phyloP scores from a whole-genome alignment of 148 eudicot species.

The Salicornia ramosissima region DNA sequence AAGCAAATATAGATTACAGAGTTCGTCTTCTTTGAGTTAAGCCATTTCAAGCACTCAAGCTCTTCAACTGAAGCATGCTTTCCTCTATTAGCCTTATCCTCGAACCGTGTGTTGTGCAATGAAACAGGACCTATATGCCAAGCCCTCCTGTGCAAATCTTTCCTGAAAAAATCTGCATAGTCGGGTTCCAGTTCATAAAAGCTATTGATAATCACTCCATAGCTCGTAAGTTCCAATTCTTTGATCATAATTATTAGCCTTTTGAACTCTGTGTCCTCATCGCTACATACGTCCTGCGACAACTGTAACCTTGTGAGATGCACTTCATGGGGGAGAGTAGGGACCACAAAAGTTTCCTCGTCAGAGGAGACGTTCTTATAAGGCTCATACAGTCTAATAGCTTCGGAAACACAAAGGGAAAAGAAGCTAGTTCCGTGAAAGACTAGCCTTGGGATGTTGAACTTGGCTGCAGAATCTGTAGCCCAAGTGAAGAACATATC shows the following conservation, averaged over 20 bases:
- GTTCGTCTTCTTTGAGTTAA: constrained; percentile 14
- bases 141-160: constrained; percentile 16
- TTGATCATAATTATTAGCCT: neutral
- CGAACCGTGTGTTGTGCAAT: neutral
- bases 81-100: constrained; percentile 18
- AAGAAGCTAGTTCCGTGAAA: constrained; percentile 33
- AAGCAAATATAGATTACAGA: constrained; percentile 17
- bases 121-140: constrained; percentile 24
- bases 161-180: constrained; percentile 22
- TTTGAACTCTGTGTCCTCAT: constrained; percentile 1
- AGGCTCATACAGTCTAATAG: constrained; percentile 21
- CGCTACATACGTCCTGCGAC: neutral
- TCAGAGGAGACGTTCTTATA: constrained; percentile 15
- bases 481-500: constrained; percentile 49
- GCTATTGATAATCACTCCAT: constrained; percentile 30
- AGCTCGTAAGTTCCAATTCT: constrained; percentile 20
- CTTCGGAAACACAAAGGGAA: constrained; percentile 15
- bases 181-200: constrained; percentile 36
- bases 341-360: constrained; percentile 19
- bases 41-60: constrained; percentile 20
- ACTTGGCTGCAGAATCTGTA: constrained; percentile 29
- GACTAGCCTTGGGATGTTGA: constrained; percentile 25
- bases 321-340: constrained; percentile 26
- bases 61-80: neutral
- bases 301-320: constrained; percentile 19